A percentile compares a stretch with the other conserved stretches of the same genome.
Evolutionary conservation across 768 basidiomycete genomes (phyloP).

Genomic region (Hericium rajendrae): DNA sequence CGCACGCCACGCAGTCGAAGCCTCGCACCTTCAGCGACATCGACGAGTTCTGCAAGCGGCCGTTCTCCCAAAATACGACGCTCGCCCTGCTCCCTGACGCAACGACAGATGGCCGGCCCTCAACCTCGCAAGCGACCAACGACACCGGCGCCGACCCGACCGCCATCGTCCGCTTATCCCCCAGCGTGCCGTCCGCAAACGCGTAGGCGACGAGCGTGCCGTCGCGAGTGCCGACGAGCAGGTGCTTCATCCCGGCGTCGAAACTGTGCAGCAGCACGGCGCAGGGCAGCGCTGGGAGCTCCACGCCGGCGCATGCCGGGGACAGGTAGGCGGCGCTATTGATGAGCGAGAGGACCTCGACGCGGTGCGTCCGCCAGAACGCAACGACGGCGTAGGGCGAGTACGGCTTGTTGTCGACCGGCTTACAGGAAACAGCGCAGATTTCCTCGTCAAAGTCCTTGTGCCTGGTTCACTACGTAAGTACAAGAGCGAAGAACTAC

Average conservation of each 20-base stretch:
- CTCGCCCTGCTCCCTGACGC: slow-evolving; percentile 64
- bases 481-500: slow-evolving; percentile 39
- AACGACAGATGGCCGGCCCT: slow-evolving; percentile 48
- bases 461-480: slow-evolving; percentile 1
- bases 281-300: slow-evolving; percentile 36
- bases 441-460: slow-evolving; percentile 35
- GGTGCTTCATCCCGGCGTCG: slow-evolving; percentile 33
- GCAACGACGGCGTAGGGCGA: slow-evolving; percentile 42
- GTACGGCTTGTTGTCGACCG: slow-evolving; percentile 41
- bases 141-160: slow-evolving; percentile 61
- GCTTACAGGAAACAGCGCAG: slow-evolving; percentile 59
- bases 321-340: slow-evolving; percentile 17
- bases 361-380: slow-evolving; percentile 48
- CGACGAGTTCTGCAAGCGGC: slow-evolving; percentile 56
- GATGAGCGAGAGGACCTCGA: slow-evolving; percentile 43
- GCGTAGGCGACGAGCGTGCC: slow-evolving; percentile 56
- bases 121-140: slow-evolving; percentile 45
- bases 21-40: slow-evolving; percentile 55
- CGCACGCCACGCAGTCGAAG: not conserved
- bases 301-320: slow-evolving; percentile 25
- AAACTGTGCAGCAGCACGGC: slow-evolving; percentile 52
- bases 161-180: slow-evolving; percentile 48
- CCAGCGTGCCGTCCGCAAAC: slow-evolving; percentile 28
- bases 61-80: slow-evolving; percentile 59
- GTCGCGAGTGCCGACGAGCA: slow-evolving; percentile 69